Evolutionary conservation across 768 basidiomycete species (phyloP).

Genomic region (Daedalea quercina): DNA sequence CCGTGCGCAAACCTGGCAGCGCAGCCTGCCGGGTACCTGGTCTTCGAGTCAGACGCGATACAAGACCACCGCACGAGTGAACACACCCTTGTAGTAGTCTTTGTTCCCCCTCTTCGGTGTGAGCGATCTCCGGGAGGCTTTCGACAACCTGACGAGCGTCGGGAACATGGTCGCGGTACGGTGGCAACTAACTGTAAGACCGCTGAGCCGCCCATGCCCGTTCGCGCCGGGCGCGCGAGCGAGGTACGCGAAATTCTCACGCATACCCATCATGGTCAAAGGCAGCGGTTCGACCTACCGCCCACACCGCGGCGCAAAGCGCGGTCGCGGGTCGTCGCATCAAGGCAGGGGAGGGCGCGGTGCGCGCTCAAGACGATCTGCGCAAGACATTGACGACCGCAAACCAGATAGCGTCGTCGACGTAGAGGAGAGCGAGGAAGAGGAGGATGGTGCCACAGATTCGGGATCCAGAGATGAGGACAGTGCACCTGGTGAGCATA

Average conservation of each 20-base stretch:
- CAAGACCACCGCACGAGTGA: background rate
- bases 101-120: conserved; percentile 90
- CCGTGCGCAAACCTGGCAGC: conserved; percentile 71
- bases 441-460: conserved; percentile 22
- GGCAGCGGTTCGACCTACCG: background rate
- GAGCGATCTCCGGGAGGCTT: conserved; percentile 78
- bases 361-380: conserved; percentile 20
- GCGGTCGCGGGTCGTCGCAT: conserved; percentile 13
- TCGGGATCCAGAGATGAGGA: background rate
- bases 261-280: background rate
- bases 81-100: conserved; percentile 91
- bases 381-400: conserved; percentile 24
- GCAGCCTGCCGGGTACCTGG: conserved; percentile 78
- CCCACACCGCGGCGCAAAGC: background rate
- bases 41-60: background rate
- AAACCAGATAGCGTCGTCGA: conserved; percentile 57
- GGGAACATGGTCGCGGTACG: conserved; percentile 49
- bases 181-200: background rate
- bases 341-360: conserved; percentile 32
- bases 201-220: background rate
- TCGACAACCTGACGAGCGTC: conserved; percentile 55
- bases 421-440: conserved; percentile 28
- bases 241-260: background rate
- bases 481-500: background rate
- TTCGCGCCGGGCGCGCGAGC: background rate